A percentile compares a stretch with the other conserved stretches of the same genome.
These are phyloP conservation scores for Hylodesmum podocarpum DNA, from an alignment of 306 rosid genomes.

Conservation along the genomic window DNA sequence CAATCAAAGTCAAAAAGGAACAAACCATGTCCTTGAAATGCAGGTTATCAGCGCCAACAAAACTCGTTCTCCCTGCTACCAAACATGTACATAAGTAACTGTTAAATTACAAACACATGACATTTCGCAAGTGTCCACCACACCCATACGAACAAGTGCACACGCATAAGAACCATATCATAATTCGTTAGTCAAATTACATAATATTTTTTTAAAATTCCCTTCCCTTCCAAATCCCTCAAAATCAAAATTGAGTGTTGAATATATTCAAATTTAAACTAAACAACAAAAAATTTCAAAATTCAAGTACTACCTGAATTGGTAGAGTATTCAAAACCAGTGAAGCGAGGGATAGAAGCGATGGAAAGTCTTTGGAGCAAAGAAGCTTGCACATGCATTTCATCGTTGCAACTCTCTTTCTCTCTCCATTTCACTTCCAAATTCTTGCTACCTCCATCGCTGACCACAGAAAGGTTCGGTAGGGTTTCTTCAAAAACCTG, in stretches of 20 bases:
- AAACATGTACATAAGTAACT: conserved; percentile 27
- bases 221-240: no score
- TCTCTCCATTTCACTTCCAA: conserved; percentile 50
- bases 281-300: no score
- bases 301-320: conserved; percentile 45
- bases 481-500: conserved; percentile 54
- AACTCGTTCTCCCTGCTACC: conserved; percentile 65
- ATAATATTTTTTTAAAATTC: no score
- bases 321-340: conserved; percentile 61
- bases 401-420: conserved; percentile 28
- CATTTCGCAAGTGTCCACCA: neutral
- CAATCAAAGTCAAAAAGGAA: neutral
- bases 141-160: no score
- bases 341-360: conserved; percentile 52
- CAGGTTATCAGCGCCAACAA: conserved; percentile 52
- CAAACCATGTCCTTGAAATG: conserved; percentile 54
- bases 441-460: conserved; percentile 36
- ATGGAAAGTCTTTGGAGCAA: conserved; percentile 62
- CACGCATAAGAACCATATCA: no score
- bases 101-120: neutral
- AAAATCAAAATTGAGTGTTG: no score
- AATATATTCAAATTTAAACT: no score
- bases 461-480: conserved; percentile 51
- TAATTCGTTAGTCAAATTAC: no score
- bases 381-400: conserved; percentile 44